Percentiles rank a stretch among this genome's conserved stretches.
These are phyloP conservation scores for Diutina neorugosa DNA, from an alignment of 1,139 yeast genomes.

Conservation along the genomic window DNA sequence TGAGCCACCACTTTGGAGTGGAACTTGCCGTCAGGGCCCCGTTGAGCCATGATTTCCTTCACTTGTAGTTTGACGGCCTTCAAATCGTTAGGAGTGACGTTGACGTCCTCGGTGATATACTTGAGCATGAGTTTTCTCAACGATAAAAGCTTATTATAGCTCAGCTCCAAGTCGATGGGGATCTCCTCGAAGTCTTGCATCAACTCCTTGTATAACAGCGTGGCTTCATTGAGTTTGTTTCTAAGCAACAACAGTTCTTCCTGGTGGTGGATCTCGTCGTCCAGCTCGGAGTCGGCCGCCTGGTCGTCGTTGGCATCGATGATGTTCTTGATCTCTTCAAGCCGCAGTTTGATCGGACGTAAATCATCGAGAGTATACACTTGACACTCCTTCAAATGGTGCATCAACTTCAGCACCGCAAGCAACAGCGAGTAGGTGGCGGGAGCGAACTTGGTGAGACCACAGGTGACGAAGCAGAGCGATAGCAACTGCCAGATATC, in stretches of 20 bases:
- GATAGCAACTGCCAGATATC: slow-evolving; percentile 83
- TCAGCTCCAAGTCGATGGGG: slow-evolving; percentile 40
- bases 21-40: slow-evolving; percentile 27
- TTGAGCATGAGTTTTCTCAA: slow-evolving; percentile 24
- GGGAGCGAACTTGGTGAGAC: slow-evolving; percentile 80
- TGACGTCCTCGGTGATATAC: slow-evolving; percentile 15
- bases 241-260: slow-evolving; percentile 50
- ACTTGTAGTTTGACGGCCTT: slow-evolving; percentile 15
- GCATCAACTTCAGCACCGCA: slow-evolving; percentile 71
- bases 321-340: slow-evolving; percentile 54
- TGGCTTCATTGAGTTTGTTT: slow-evolving; percentile 47
- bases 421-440: slow-evolving; percentile 85
- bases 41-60: slow-evolving; percentile 18
- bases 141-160: slow-evolving; percentile 35
- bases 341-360: slow-evolving; percentile 58
- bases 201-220: slow-evolving; percentile 39
- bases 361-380: slow-evolving; percentile 79
- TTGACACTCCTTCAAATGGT: slow-evolving; percentile 68
- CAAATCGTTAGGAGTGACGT: slow-evolving; percentile 9
- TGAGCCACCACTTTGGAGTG: slow-evolving; percentile 14
- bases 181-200: slow-evolving; percentile 42
- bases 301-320: slow-evolving; percentile 29
- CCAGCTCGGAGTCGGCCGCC: slow-evolving; percentile 9
- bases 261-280: slow-evolving; percentile 27
- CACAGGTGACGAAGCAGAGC: slow-evolving; percentile 81